phyloP scores from a whole-genome alignment of 2,329 filamentous ascomycete genomes.

The Aspergillus sp. region DNA sequence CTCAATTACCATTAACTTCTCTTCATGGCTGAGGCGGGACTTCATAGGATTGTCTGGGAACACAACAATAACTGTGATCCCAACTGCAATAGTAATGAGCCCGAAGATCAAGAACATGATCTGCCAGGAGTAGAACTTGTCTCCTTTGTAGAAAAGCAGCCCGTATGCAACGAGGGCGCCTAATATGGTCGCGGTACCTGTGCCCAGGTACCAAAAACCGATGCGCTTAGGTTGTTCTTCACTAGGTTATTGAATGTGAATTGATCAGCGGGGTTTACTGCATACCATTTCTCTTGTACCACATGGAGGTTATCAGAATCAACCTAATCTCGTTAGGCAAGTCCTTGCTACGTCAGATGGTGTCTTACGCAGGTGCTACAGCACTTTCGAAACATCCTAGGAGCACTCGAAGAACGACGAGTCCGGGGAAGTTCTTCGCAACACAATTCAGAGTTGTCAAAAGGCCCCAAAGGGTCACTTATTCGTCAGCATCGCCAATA shows the following conservation, averaged over 20 bases:
- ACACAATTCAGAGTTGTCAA: slow-evolving; percentile 53
- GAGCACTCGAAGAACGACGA: slow-evolving; percentile 54
- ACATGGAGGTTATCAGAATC: slow-evolving; percentile 58
- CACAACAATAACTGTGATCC: slow-evolving; percentile 40
- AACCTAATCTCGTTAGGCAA: slow-evolving; percentile 34
- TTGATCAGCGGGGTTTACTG: neutral
- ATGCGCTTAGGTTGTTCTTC: slow-evolving; percentile 61
- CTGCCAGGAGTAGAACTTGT: slow-evolving; percentile 49
- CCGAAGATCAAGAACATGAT: slow-evolving; percentile 54
- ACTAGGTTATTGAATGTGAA: slow-evolving; percentile 8
- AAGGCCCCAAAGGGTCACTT: slow-evolving; percentile 48
- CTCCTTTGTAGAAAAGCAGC: slow-evolving; percentile 52
- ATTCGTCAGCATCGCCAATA: slow-evolving; percentile 4
- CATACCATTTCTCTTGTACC: slow-evolving; percentile 50
- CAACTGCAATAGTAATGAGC: slow-evolving; percentile 44
- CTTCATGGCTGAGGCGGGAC: slow-evolving; percentile 38
- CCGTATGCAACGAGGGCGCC: slow-evolving; percentile 58
- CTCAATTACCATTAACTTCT: slow-evolving; percentile 43
- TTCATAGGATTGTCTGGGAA: slow-evolving; percentile 48
- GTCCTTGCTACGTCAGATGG: neutral
- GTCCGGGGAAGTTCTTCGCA: slow-evolving; percentile 53
- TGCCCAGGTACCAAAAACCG: slow-evolving; percentile 64
- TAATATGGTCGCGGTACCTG: slow-evolving; percentile 56
- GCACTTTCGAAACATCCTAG: slow-evolving; percentile 58
- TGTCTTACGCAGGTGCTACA: slow-evolving; percentile 50